Conservation (phyloP, 1,284 basidiomycete species). For the Malassezia pachydermatis region DNA sequence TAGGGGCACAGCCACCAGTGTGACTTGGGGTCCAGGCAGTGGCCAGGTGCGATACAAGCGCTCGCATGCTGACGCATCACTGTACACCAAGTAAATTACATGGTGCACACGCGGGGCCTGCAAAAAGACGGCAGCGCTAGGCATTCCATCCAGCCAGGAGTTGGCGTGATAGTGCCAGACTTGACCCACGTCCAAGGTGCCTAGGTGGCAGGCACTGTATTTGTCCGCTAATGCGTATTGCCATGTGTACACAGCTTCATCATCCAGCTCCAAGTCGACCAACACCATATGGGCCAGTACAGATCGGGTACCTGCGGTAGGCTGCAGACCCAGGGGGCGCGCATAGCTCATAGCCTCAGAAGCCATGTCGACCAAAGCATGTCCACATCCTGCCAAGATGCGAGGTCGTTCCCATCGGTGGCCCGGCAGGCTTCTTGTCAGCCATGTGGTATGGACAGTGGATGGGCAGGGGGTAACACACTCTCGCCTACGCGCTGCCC, state of each 20-base stretch:
- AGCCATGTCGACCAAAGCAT: slow-evolving; percentile 2
- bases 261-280: background rate
- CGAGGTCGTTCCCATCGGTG: too few species aligned
- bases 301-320: background rate
- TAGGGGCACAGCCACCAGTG: background rate
- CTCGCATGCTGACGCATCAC: background rate
- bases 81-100: slow-evolving; percentile 6
- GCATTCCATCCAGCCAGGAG: background rate
- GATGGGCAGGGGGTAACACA: background rate
- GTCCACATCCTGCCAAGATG: slow-evolving; percentile 9
- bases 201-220: slow-evolving; percentile 1
- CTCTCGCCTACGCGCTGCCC: background rate
- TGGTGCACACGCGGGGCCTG: background rate
- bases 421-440: too few species aligned
- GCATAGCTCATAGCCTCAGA: background rate
- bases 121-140: background rate
- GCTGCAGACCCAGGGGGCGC: slow-evolving; percentile 12
- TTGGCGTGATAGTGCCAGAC: background rate
- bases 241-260: slow-evolving; percentile 1
- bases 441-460: background rate
- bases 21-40: background rate
- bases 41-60: slow-evolving; percentile 5
- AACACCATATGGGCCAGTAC: slow-evolving; percentile 7
- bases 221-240: background rate
- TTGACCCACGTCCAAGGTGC: background rate